Base-by-base conservation (phyloP, 1,284 basidiomycete species). In the Trichosporon sp. region DNA sequence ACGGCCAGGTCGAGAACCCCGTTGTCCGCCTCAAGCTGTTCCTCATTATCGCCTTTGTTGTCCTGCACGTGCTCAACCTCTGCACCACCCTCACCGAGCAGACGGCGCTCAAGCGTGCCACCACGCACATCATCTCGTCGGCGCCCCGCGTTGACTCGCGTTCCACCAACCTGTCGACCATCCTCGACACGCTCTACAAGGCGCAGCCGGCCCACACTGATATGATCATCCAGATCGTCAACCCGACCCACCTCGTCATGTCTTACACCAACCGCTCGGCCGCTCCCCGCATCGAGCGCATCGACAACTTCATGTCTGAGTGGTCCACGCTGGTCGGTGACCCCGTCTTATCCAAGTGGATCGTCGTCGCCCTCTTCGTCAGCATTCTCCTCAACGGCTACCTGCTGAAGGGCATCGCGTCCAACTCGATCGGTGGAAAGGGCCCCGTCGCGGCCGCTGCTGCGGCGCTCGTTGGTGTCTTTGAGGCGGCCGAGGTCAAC, bases 251-350 rank as follows among this genome's bases (percentile, higher is more conserved):
- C 74, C 81, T 92, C 71, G 86, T 86, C 86, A 44, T 79, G 78
- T 69, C 77, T 13, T 66, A 72, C 34, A 77, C 80, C 35, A 62
- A 58, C 29, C 15, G 29, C 13, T 56, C 63, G 3, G 15, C 64
- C 11, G 18, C 63, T 8, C 58, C 63, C 72, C 73, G 82, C n/a
- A 79, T 84, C 75, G 82, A 84, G 21, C 83, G 85, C 47, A 85
- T 97, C 72, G 94, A 97, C 74, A 87, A 89, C 72, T 94, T 97
- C 85, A 93, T 98, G 91, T 89, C 89, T 47, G 88, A 89, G n/a
- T 98, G 95, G 96, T 93, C 93, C 8, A 86, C 86, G n/a, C 89
- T 98, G 72, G 94, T 98, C 66, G 94, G 94, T 34, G 96, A 99
- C 79, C 96, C 96, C 0, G 89, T 98, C 67, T 85, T 99, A 75